phyloP scores from a whole-genome alignment of 2,329 filamentous ascomycete species.

The Reticulascus tulasneorum region DNA sequence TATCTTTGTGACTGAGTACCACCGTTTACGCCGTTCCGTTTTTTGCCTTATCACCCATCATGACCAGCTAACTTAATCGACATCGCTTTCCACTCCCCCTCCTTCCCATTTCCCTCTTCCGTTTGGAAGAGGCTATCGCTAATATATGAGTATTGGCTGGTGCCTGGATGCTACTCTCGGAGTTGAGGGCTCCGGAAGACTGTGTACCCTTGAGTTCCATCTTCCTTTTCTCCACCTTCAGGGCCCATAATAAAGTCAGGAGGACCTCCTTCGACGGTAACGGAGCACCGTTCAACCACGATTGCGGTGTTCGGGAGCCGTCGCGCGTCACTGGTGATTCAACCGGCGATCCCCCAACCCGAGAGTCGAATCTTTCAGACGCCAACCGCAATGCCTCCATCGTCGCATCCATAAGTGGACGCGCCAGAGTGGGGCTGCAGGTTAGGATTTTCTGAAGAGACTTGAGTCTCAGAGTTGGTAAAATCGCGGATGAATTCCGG shows the following conservation, averaged over 20 bases:
- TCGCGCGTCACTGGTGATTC: conserved; percentile 33
- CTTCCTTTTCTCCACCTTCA: conserved; percentile 38
- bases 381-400: conserved; percentile 69
- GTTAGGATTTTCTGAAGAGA: conserved; percentile 63
- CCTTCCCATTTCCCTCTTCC: conserved; percentile 5
- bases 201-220: conserved; percentile 15
- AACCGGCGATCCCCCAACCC: conserved; percentile 33
- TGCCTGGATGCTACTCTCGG: conserved; percentile 1
- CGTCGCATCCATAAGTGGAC: conserved; percentile 71
- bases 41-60: background rate
- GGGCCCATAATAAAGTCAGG: conserved; percentile 43
- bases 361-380: conserved; percentile 52
- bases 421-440: conserved; percentile 71
- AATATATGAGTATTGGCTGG: conserved; percentile 3
- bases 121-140: conserved; percentile 6
- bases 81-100: conserved; percentile 8
- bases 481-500: conserved; percentile 48
- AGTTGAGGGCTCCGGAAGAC: background rate
- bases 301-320: conserved; percentile 27
- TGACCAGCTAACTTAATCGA: conserved; percentile 7
- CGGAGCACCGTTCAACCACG: conserved; percentile 30
- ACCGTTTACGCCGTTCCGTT: conserved; percentile 2
- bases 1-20: background rate
- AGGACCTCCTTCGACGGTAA: conserved; percentile 46
- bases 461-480: conserved; percentile 56